Evolutionary conservation across 148 eudicot genomes (phyloP).

Genomic region (Cornus kousa): DNA sequence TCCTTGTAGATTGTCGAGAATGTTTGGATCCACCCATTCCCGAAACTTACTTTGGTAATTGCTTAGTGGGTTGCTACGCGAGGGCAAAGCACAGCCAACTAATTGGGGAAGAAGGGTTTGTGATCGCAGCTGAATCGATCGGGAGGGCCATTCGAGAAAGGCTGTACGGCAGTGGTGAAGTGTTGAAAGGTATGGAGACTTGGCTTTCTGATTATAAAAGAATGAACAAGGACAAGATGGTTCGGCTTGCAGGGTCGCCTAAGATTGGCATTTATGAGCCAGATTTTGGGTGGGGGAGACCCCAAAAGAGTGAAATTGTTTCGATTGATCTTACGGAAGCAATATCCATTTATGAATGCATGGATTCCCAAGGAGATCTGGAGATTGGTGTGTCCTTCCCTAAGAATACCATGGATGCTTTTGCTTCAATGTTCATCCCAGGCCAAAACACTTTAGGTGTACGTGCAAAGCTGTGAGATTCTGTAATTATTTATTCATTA

Average conservation of each 20-base stretch:
- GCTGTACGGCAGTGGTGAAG: not conserved
- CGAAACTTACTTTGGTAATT: slow-evolving; percentile 3
- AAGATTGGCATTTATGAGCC: slow-evolving; percentile 6
- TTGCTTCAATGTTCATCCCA: slow-evolving; percentile 7
- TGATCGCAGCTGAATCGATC: slow-evolving; percentile 12
- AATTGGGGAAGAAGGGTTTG: slow-evolving; percentile 11
- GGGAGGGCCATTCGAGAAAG: slow-evolving; percentile 9
- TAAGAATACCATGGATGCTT: slow-evolving; percentile 19
- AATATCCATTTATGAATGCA: slow-evolving; percentile 14
- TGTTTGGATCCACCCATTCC: slow-evolving; percentile 27
- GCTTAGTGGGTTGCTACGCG: not conserved
- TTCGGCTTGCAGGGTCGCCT: slow-evolving; percentile 26
- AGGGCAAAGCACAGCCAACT: not conserved
- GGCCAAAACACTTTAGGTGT: too few species aligned
- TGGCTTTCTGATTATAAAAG: not conserved
- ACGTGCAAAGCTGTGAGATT: too few species aligned
- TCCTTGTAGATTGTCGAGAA: slow-evolving; percentile 10
- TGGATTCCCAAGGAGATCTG: slow-evolving; percentile 14
- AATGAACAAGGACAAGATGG: not conserved
- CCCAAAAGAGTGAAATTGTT: slow-evolving; percentile 13
- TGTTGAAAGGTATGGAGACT: slow-evolving; percentile 9
- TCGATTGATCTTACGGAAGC: not conserved
- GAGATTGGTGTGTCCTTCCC: slow-evolving; percentile 24
- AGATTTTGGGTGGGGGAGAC: slow-evolving; percentile 32
- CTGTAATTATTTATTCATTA: too few species aligned